Conservation (phyloP, 2,329 filamentous ascomycete species). For the Exophiala aquamarina region DNA sequence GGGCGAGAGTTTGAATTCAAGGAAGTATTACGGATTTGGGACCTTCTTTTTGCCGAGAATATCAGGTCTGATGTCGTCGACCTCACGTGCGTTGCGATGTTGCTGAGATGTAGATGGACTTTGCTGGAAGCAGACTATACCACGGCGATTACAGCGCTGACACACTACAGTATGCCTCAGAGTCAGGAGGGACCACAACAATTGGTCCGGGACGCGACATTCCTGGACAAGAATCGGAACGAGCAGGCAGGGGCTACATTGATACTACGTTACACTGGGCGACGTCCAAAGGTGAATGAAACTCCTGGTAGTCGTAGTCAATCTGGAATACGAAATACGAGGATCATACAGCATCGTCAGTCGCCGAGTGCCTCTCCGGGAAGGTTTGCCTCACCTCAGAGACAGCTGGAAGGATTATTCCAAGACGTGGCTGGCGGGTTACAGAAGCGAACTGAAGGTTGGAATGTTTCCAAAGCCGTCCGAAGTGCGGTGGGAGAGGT, state of each 20-base stretch:
- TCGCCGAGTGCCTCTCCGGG: slow-evolving; percentile 40
- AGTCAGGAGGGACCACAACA: slow-evolving; percentile 67
- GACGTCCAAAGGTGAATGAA: slow-evolving; percentile 38
- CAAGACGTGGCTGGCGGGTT: slow-evolving; percentile 50
- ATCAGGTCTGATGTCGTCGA: slow-evolving; percentile 78
- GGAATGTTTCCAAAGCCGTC: slow-evolving; percentile 50
- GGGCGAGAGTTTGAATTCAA: slow-evolving; percentile 91
- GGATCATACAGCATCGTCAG: slow-evolving; percentile 23
- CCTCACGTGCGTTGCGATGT: slow-evolving; percentile 89
- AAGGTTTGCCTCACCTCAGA: slow-evolving; percentile 37
- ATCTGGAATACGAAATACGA: slow-evolving; percentile 23
- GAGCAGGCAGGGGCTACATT: slow-evolving; percentile 44
- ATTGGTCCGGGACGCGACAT: slow-evolving; percentile 81
- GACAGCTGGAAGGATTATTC: slow-evolving; percentile 46
- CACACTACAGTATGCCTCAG: slow-evolving; percentile 75
- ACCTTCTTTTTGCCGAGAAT: slow-evolving; percentile 85
- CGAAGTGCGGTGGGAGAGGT: slow-evolving; percentile 49
- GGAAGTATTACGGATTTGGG: slow-evolving; percentile 82
- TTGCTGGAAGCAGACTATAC: slow-evolving; percentile 89
- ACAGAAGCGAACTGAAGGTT: slow-evolving; percentile 48
- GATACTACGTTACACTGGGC: slow-evolving; percentile 48
- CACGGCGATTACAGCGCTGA: slow-evolving; percentile 73
- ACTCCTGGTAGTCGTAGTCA: slow-evolving; percentile 13
- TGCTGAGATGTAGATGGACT: slow-evolving; percentile 85
- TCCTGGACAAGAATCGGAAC: slow-evolving; percentile 45